These are phyloP conservation scores for Brassica rapa DNA, from an alignment of 345 rosid species.

Conservation along the genomic window DNA sequence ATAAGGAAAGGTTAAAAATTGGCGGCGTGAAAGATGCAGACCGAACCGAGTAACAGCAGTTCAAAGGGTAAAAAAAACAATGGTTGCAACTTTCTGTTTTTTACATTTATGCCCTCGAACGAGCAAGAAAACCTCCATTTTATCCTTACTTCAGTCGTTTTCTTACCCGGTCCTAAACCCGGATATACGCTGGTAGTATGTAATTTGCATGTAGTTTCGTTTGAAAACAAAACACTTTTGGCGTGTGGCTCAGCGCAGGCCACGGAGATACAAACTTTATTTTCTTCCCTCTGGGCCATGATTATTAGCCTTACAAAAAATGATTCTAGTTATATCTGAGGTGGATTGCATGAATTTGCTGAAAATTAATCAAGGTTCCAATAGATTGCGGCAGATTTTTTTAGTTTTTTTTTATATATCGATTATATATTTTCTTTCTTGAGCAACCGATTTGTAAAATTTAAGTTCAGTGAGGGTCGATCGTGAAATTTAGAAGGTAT, in stretches of 20 bases:
- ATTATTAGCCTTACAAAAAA: no score
- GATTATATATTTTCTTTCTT: no score
- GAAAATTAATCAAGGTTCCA: no score
- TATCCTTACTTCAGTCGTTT: slow-evolving; percentile 15
- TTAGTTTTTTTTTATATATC: no score
- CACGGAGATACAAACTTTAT: slow-evolving; percentile 7
- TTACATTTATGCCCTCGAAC: slow-evolving; percentile 23
- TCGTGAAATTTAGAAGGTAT: no score
- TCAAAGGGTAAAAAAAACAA: slow-evolving; percentile 28
- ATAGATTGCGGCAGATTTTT: no score
- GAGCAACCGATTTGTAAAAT: no score
- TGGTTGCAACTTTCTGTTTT: neutral
- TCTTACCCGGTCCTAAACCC: neutral
- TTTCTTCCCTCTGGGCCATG: neutral
- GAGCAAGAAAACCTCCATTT: slow-evolving; percentile 9
- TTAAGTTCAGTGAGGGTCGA: no score
- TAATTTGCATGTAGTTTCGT: slow-evolving; percentile 7
- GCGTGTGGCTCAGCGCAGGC: slow-evolving; percentile 30
- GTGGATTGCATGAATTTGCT: no score
- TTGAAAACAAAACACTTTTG: slow-evolving; percentile 4
- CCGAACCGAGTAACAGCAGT: slow-evolving; percentile 33
- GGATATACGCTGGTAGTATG: neutral
- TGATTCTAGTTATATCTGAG: no score
- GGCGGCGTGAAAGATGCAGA: slow-evolving; percentile 32
- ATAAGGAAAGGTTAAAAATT: slow-evolving; percentile 33